Conservation (phyloP, 2,329 filamentous ascomycete species). For the Fusarium sambucinum region DNA sequence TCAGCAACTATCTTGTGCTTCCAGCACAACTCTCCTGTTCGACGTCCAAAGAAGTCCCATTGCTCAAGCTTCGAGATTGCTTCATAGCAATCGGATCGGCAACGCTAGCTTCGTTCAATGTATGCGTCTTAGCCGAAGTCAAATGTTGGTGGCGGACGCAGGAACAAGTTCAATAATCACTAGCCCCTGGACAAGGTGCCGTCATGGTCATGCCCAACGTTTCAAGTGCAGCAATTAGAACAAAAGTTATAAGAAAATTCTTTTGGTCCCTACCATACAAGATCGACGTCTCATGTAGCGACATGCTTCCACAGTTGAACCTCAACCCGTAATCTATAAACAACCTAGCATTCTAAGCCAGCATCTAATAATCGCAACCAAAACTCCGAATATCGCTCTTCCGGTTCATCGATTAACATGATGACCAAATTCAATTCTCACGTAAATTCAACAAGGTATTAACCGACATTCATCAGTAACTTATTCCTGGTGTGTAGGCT, state of each 20-base stretch:
- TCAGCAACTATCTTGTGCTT: neutral
- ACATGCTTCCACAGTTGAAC: slow-evolving; percentile 7
- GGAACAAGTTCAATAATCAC: slow-evolving; percentile 25
- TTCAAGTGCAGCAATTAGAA: neutral
- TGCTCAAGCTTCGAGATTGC: neutral
- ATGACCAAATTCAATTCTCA: slow-evolving; percentile 36
- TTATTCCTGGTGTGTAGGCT: slow-evolving; percentile 61
- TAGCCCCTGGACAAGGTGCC: neutral
- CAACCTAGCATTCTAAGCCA: slow-evolving; percentile 23
- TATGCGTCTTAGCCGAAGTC: neutral
- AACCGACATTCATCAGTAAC: neutral
- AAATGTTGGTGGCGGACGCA: slow-evolving; percentile 22
- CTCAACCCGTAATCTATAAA: slow-evolving; percentile 16
- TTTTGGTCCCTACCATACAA: slow-evolving; percentile 15
- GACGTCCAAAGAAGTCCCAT: neutral
- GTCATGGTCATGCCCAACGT: slow-evolving; percentile 2
- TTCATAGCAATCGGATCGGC: neutral
- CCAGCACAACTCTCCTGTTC: neutral
- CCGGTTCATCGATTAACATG: slow-evolving; percentile 29
- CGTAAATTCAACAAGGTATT: slow-evolving; percentile 30
- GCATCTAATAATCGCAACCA: slow-evolving; percentile 42
- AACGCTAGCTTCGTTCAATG: neutral
- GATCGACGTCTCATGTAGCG: slow-evolving; percentile 5
- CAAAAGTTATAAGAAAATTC: neutral
- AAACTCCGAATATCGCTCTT: slow-evolving; percentile 49